Percentiles rank a stretch among this genome's conserved stretches.
phyloP scores from a whole-genome alignment of 192 early-diverging fungal species.

The Chytriomyces confervae region DNA sequence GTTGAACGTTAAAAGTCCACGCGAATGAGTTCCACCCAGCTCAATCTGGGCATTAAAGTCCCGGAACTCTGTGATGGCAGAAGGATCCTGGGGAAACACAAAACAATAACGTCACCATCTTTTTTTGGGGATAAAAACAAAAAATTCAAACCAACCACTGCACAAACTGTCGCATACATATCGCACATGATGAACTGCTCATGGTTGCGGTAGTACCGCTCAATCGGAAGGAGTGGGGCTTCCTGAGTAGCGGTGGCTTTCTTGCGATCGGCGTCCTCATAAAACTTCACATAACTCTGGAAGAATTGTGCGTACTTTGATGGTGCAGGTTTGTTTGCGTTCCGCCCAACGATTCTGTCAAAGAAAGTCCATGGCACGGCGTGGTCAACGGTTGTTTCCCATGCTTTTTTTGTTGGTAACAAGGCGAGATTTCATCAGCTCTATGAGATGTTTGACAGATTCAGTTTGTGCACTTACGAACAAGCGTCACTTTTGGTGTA shows the following conservation, averaged over 20 bases:
- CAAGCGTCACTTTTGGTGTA: constrained; percentile 33
- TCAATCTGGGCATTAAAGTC: constrained; percentile 50
- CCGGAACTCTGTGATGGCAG: constrained; percentile 35
- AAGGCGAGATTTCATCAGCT: no score
- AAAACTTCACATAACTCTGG: constrained; percentile 10
- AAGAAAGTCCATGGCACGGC: constrained; percentile 50
- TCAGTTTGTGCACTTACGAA: constrained; percentile 1
- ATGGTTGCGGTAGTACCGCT: constrained; percentile 33
- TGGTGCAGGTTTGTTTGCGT: neutral
- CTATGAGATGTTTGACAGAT: no score
- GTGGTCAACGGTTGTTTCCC: constrained; percentile 53
- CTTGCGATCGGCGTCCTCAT: neutral
- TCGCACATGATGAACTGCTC: constrained; percentile 44
- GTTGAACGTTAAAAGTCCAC: constrained; percentile 46
- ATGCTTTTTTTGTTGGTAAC: constrained; percentile 15
- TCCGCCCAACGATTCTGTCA: constrained; percentile 26
- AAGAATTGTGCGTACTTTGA: constrained; percentile 12
- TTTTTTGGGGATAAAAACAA: no score
- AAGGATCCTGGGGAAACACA: constrained; percentile 37
- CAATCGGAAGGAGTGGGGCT: neutral
- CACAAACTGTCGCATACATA: constrained; percentile 3
- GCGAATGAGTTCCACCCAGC: constrained; percentile 38
- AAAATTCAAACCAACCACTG: constrained; percentile 18
- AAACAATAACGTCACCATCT: constrained; percentile 36
- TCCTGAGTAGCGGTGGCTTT: neutral